phyloP scores from a whole-genome alignment of 2,329 filamentous ascomycete genomes.

The Leptoxyphium fumago region DNA sequence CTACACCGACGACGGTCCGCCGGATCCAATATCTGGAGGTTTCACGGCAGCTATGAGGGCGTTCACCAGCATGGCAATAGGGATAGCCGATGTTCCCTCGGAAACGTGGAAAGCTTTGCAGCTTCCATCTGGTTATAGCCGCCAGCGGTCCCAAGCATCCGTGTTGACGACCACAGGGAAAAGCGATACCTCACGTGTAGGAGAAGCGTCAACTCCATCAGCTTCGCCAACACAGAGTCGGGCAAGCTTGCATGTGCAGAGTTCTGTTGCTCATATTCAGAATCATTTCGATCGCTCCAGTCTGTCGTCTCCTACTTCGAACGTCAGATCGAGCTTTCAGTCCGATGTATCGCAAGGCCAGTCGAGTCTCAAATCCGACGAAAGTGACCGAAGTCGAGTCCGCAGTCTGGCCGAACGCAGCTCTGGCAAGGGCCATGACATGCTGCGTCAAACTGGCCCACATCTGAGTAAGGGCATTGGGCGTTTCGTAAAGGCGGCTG shows the following conservation, averaged over 20 bases:
- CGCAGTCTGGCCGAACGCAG: slow-evolving; percentile 39
- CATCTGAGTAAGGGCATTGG: too few relatives aligned
- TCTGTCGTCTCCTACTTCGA: slow-evolving; percentile 8
- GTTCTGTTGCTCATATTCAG: neutral
- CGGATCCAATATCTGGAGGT: slow-evolving; percentile 63
- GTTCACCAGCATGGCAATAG: slow-evolving; percentile 61
- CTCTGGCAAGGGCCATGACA: slow-evolving; percentile 37
- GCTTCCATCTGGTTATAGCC: slow-evolving; percentile 15
- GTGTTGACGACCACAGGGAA: neutral
- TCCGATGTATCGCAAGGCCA: slow-evolving; percentile 10
- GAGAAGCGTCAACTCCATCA: neutral
- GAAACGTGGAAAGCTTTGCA: slow-evolving; percentile 34
- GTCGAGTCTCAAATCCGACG: slow-evolving; percentile 4
- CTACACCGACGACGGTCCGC: slow-evolving; percentile 59
- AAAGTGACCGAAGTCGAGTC: slow-evolving; percentile 9
- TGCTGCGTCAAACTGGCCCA: slow-evolving; percentile 22
- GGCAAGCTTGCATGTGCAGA: neutral
- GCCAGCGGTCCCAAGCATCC: neutral
- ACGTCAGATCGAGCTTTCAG: slow-evolving; percentile 6
- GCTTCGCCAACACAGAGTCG: neutral
- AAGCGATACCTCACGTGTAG: neutral
- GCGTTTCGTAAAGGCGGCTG: slow-evolving; percentile 1
- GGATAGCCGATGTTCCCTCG: slow-evolving; percentile 54
- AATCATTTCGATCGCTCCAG: neutral
- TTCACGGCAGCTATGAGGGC: slow-evolving; percentile 62